A percentile compares a stretch with the other conserved stretches of the same genome.
Evolutionary conservation across 176 grass and related monocot genomes (phyloP).

Genomic region (Hsuehochloa calcarea): DNA sequence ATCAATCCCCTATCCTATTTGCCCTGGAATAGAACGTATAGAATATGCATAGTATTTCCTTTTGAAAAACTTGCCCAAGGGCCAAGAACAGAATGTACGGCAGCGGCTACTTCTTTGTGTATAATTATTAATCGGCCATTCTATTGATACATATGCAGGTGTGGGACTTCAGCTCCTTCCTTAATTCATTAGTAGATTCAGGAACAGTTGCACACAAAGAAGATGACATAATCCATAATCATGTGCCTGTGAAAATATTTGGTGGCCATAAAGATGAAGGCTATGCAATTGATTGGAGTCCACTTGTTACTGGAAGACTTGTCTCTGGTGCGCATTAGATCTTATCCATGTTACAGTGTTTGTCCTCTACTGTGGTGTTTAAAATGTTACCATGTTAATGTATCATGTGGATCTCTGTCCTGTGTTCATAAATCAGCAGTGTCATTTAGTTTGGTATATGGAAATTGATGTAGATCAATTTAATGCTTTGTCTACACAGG

Average conservation of each 20-base stretch:
- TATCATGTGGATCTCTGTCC: neutral
- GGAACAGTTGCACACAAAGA: conserved; percentile 48
- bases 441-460: neutral
- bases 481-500: conserved; percentile 37
- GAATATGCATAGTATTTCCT: neutral
- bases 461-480: neutral
- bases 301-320: conserved; percentile 76
- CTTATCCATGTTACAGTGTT: neutral
- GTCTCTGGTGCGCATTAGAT: conserved; percentile 68
- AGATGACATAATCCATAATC: conserved; percentile 53
- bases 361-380: neutral
- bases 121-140: neutral
- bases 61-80: neutral
- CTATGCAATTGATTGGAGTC: conserved; percentile 89
- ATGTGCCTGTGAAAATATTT: conserved; percentile 66
- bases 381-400: neutral
- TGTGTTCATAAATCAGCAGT: neutral
- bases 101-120: neutral
- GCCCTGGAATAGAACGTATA: neutral
- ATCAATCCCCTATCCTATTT: neutral
- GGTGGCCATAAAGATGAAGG: conserved; percentile 87
- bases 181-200: conserved; percentile 78
- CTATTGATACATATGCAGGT: conserved; percentile 52
- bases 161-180: conserved; percentile 68
- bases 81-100: neutral